Conservation (phyloP, 768 basidiomycete genomes). For the Suillus luteus region DNA sequence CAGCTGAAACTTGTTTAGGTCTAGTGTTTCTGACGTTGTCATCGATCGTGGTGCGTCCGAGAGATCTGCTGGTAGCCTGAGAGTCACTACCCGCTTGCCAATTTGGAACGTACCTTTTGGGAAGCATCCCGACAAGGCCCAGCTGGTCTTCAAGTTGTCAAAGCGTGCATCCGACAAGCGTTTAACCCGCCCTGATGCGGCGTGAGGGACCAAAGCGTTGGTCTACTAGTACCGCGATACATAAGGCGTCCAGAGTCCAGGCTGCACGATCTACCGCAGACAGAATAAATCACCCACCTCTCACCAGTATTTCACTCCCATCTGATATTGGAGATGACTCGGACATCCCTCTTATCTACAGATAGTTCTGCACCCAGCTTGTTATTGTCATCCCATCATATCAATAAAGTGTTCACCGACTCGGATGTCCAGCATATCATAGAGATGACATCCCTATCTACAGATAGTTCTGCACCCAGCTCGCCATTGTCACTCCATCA, state of each 20-base stretch:
- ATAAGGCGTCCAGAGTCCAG: background rate
- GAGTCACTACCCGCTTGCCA: too few relatives aligned
- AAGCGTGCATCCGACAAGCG: conserved; percentile 1
- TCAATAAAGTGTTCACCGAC: background rate
- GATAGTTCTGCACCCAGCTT: background rate
- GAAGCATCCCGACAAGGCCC: background rate
- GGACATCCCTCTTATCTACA: background rate
- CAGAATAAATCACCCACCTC: background rate
- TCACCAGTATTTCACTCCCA: background rate
- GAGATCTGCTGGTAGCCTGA: too few relatives aligned
- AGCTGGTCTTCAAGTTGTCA: background rate
- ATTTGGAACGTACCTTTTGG: too few relatives aligned
- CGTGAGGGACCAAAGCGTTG: background rate
- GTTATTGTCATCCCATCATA: background rate
- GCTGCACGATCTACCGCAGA: background rate
- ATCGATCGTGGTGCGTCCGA: too few relatives aligned
- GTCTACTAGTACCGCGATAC: background rate
- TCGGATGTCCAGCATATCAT: background rate
- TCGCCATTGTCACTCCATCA: background rate
- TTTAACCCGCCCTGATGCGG: background rate
- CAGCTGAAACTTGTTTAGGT: too few relatives aligned
- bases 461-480: background rate
- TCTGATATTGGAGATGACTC: background rate
- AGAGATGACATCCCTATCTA: background rate
- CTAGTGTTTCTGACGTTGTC: too few relatives aligned